Conservation (phyloP, 2,329 filamentous ascomycete species). For the Trichoderma sp. region DNA sequence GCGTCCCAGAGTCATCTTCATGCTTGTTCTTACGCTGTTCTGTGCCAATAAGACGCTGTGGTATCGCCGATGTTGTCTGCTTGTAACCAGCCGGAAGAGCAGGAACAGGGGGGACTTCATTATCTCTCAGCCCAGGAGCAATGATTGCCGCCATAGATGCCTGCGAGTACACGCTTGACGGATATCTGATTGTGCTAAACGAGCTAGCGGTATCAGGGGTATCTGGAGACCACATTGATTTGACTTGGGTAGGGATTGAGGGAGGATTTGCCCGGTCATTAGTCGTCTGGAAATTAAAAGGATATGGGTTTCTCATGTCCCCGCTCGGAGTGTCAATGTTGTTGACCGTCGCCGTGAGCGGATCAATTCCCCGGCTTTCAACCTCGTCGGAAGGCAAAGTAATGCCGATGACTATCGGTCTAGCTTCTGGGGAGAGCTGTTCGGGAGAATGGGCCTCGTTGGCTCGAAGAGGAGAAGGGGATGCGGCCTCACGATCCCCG, state of each 20-base stretch:
- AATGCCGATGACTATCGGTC: conserved; percentile 74
- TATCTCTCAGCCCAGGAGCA: conserved; percentile 24
- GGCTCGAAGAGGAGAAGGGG: conserved; percentile 35
- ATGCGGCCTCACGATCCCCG: conserved; percentile 35
- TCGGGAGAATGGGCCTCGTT: conserved; percentile 32
- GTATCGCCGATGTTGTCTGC: conserved; percentile 33
- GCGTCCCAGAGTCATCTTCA: conserved; percentile 55
- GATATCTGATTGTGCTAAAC: conserved; percentile 45
- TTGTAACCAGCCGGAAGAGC: conserved; percentile 52
- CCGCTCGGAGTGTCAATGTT: conserved; percentile 34
- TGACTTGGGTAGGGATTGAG: conserved; percentile 38
- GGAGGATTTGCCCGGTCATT: conserved; percentile 27
- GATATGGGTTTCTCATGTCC: conserved; percentile 8
- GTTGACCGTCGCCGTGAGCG: conserved; percentile 50
- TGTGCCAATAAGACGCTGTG: conserved; percentile 43
- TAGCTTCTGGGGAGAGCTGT: conserved; percentile 66
- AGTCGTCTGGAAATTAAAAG: conserved; percentile 2
- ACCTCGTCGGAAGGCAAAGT: conserved; percentile 55
- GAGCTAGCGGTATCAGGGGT: conserved; percentile 54
- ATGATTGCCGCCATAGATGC: conserved; percentile 43
- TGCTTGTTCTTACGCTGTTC: conserved; percentile 37
- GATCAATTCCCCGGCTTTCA: conserved; percentile 43
- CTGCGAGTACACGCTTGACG: conserved; percentile 65
- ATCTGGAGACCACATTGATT: conserved; percentile 63
- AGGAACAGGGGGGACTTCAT: conserved; percentile 61